Percentiles rank a stretch among this genome's conserved stretches.
These are phyloP conservation scores for Paxillus involutus DNA, from an alignment of 768 basidiomycete species.

Conservation along the genomic window DNA sequence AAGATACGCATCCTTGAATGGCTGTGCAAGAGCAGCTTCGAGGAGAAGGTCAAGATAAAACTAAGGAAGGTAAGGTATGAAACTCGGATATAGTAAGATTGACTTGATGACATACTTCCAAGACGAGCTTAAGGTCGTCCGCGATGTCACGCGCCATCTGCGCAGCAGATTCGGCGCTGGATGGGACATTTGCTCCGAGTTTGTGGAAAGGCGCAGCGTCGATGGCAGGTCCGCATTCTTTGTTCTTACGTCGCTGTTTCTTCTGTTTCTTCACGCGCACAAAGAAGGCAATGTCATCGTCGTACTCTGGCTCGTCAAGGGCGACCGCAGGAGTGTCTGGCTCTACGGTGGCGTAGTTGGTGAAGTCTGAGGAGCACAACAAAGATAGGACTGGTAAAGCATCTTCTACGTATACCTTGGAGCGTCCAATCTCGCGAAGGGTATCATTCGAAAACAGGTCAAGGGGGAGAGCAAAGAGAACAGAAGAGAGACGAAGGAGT, in stretches of 20 bases:
- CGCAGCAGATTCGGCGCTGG: slow-evolving; percentile 16
- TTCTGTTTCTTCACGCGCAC: slow-evolving; percentile 28
- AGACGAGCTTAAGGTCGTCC: slow-evolving; percentile 20
- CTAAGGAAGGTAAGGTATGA: slow-evolving; percentile 12
- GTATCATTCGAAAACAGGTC: slow-evolving; percentile 10
- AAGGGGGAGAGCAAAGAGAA: slow-evolving; percentile 23
- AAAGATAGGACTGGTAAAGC: slow-evolving; percentile 18
- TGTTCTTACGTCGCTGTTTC: slow-evolving; percentile 18
- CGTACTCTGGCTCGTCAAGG: slow-evolving; percentile 4
- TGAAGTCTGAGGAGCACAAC: slow-evolving; percentile 16
- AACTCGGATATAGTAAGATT: neutral
- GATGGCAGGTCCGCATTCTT: slow-evolving; percentile 11
- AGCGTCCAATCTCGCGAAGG: slow-evolving; percentile 11
- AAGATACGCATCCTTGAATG: slow-evolving; percentile 10
- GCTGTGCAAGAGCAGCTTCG: slow-evolving; percentile 10
- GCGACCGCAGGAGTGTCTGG: neutral
- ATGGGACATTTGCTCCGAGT: slow-evolving; percentile 29
- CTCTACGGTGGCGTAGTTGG: neutral
- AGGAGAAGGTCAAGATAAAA: slow-evolving; percentile 24
- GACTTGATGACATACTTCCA: slow-evolving; percentile 25
- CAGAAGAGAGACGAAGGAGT: slow-evolving; percentile 25
- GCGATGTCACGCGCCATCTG: slow-evolving; percentile 16
- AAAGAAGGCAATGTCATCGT: slow-evolving; percentile 1
- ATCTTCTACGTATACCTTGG: slow-evolving; percentile 22
- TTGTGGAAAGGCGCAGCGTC: slow-evolving; percentile 31